Evolutionary conservation across 352 stramenopile genomes (phyloP).

Genomic region (Phytophthora quininea): DNA sequence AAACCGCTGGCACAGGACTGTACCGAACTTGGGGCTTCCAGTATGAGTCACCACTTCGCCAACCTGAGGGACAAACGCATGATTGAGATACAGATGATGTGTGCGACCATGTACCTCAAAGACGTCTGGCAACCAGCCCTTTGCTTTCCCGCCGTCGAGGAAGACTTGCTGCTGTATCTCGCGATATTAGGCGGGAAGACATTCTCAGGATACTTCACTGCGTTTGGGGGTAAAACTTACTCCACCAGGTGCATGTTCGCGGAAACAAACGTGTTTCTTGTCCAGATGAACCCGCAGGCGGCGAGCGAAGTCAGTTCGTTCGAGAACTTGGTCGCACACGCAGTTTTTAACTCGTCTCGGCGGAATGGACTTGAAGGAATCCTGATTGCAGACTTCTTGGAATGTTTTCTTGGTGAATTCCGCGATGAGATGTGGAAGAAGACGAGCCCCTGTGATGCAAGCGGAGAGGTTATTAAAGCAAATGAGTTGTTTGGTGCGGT

Average conservation of each 20-base stretch:
- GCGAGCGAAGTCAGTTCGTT: background rate
- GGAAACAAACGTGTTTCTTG: background rate
- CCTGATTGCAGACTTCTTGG: slow-evolving; percentile 2
- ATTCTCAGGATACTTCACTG: slow-evolving; percentile 9
- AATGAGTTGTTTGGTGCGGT: slow-evolving; percentile 6
- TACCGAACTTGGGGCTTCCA: background rate
- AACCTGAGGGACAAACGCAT: slow-evolving; percentile 7
- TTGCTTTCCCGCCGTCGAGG: slow-evolving; percentile 3
- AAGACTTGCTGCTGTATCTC: slow-evolving; percentile 19
- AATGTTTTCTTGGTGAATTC: slow-evolving; percentile 3
- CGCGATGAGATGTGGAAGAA: background rate
- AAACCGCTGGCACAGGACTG: background rate
- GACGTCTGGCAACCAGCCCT: background rate
- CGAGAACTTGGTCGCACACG: slow-evolving; percentile 34
- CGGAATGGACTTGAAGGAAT: slow-evolving; percentile 30
- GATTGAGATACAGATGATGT: background rate
- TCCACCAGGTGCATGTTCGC: background rate
- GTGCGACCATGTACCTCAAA: background rate
- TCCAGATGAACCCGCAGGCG: background rate
- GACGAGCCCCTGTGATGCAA: background rate
- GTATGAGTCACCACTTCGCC: slow-evolving; percentile 10
- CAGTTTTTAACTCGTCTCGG: slow-evolving; percentile 30
- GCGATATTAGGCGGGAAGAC: slow-evolving; percentile 12
- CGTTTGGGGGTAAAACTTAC: background rate
- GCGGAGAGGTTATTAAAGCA: background rate